A percentile compares a stretch with the other conserved stretches of the same genome.
These are phyloP conservation scores for Dendrobium nobile DNA, from an alignment of 106 monocot species.

Conservation along the genomic window DNA sequence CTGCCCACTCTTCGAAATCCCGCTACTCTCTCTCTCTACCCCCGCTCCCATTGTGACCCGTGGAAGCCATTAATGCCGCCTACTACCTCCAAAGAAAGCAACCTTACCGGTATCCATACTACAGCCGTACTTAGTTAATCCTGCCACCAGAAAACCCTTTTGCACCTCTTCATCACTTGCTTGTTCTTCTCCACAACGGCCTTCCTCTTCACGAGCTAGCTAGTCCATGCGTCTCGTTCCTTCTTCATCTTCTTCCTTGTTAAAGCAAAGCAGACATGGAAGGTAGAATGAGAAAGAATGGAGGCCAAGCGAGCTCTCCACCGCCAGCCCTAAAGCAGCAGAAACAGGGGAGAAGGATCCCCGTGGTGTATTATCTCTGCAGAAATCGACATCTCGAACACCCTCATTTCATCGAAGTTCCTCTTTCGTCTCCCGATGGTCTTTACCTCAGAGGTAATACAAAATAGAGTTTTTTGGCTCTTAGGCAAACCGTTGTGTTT, in stretches of 20 bases:
- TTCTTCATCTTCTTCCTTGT: background rate
- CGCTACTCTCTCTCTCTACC: background rate
- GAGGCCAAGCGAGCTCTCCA: constrained; percentile 34
- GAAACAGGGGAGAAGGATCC: constrained; percentile 27
- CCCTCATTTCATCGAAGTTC: constrained; percentile 67
- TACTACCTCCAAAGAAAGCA: background rate
- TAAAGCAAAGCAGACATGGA: constrained; percentile 11
- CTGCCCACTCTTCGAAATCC: background rate
- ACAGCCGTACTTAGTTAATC: background rate
- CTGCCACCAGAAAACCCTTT: background rate
- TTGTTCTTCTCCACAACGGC: background rate
- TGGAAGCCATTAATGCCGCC: constrained; percentile 10
- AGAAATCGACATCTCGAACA: constrained; percentile 60
- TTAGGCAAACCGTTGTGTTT: background rate
- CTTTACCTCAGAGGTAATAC: constrained; percentile 57
- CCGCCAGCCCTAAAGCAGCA: constrained; percentile 12
- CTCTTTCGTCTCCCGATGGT: constrained; percentile 50
- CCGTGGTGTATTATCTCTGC: constrained; percentile 58
- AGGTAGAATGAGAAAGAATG: constrained; percentile 21
- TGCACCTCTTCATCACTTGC: background rate
- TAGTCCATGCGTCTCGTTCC: background rate
- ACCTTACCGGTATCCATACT: background rate
- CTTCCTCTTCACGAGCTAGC: background rate
- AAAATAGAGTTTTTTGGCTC: background rate
- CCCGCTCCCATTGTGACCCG: background rate